Conservation (phyloP, 1,284 basidiomycete species). For the Pyrrhoderma noxium region DNA sequence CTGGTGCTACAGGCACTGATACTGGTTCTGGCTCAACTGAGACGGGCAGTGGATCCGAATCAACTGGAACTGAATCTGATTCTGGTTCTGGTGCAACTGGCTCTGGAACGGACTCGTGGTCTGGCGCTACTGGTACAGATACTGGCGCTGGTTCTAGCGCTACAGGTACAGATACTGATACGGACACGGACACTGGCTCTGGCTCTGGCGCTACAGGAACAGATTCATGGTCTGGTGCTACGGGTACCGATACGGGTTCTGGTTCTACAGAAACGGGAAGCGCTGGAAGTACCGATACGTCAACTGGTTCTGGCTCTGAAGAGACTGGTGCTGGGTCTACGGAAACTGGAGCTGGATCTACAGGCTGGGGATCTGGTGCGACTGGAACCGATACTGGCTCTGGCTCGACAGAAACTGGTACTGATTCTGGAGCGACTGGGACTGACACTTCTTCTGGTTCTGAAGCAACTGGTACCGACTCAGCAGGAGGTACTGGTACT, state of each 20-base stretch:
- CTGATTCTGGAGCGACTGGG: not conserved
- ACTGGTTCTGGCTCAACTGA: not conserved
- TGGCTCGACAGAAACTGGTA: not conserved
- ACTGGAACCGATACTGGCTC: not conserved
- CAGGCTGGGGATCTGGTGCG: conserved; percentile 1
- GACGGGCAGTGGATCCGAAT: conserved; percentile 4
- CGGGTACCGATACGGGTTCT: not conserved
- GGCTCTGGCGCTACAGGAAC: not conserved
- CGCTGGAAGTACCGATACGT: not conserved
- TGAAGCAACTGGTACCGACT: not conserved
- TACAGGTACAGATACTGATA: not conserved
- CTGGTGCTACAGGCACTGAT: not conserved
- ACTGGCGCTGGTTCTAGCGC: conserved; percentile 1
- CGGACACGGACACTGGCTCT: conserved; percentile 4
- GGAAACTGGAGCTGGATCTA: not conserved
- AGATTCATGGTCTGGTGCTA: not conserved
- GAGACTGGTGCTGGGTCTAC: not conserved
- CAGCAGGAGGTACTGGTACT: not conserved
- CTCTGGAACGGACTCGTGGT: not conserved
- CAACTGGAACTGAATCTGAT: not conserved
- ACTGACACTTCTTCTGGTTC: not conserved
- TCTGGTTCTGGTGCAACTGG: not conserved
- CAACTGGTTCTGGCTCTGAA: conserved; percentile 1
- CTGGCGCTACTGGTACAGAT: conserved; percentile 2
- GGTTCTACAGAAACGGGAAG: not conserved